These are phyloP conservation scores for Calycina herbarum DNA, from an alignment of 2,329 filamentous ascomycete species.

Conservation along the genomic window DNA sequence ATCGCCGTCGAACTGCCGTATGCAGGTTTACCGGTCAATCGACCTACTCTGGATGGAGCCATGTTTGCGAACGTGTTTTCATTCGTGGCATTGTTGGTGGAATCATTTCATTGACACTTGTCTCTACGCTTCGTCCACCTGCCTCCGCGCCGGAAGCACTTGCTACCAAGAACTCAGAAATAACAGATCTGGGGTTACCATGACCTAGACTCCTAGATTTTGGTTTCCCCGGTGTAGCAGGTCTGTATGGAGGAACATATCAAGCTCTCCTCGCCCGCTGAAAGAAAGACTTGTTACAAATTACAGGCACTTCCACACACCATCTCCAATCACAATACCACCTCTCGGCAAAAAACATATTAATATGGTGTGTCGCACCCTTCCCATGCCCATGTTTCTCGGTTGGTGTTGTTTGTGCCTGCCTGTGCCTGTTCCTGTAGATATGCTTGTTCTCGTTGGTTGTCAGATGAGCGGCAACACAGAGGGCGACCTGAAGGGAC, in stretches of 20 bases:
- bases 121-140: background rate
- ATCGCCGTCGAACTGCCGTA: slow-evolving; percentile 10
- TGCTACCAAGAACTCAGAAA: background rate
- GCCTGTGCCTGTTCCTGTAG: slow-evolving; percentile 3
- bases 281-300: background rate
- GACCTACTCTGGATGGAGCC: background rate
- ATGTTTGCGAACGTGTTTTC: background rate
- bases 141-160: background rate
- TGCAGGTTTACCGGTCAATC: background rate
- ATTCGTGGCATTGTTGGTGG: background rate
- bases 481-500: background rate
- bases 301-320: slow-evolving; percentile 9
- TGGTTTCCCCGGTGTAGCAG: background rate
- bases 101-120: background rate
- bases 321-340: background rate
- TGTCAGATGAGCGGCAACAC: slow-evolving; percentile 3
- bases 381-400: background rate
- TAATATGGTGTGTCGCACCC: slow-evolving; percentile 7
- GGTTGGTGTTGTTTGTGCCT: slow-evolving; percentile 3
- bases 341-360: slow-evolving; percentile 1
- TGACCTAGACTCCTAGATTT: too few relatives aligned
- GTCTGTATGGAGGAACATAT: background rate
- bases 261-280: background rate
- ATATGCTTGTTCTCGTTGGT: background rate
- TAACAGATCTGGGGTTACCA: background rate